phyloP scores from a whole-genome alignment of 768 basidiomycete species.

The Coprinopsis marcescibilis region DNA sequence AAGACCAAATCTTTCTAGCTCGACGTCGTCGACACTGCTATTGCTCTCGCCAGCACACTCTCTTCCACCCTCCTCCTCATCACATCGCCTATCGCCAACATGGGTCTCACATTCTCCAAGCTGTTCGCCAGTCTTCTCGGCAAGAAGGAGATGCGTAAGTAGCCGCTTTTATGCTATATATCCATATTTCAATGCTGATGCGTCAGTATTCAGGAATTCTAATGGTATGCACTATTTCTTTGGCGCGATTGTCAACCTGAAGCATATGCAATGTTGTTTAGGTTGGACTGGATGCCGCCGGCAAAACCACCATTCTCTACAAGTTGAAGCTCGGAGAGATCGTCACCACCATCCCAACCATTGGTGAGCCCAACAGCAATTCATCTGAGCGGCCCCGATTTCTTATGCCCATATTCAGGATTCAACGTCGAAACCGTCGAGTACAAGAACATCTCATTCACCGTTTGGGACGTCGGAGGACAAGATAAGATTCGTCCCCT shows the following conservation, averaged over 20 bases:
- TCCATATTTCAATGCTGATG: slow-evolving; percentile 23
- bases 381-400: slow-evolving; percentile 12
- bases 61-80: slow-evolving; percentile 27
- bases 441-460: slow-evolving; percentile 99
- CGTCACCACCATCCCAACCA: slow-evolving; percentile 99
- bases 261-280: slow-evolving; percentile 23
- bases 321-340: slow-evolving; percentile 99
- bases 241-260: slow-evolving; percentile 18
- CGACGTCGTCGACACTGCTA: slow-evolving; percentile 18
- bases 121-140: slow-evolving; percentile 85
- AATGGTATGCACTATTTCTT: slow-evolving; percentile 58
- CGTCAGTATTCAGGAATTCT: slow-evolving; percentile 72
- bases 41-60: slow-evolving; percentile 23
- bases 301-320: slow-evolving; percentile 98
- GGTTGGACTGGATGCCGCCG: slow-evolving; percentile 99
- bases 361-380: slow-evolving; percentile 57
- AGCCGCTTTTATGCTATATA: slow-evolving; percentile 19
- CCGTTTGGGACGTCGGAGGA: slow-evolving; percentile 99
- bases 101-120: slow-evolving; percentile 76
- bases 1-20: slow-evolving; percentile 15
- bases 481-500: slow-evolving; percentile 99
- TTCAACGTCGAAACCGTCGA: slow-evolving; percentile 99
- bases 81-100: slow-evolving; percentile 33
- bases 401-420: slow-evolving; percentile 45
- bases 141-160: slow-evolving; percentile 99